Conservation (phyloP, 1,284 basidiomycete genomes). For the Cutaneotrichosporon curvatum region DNA sequence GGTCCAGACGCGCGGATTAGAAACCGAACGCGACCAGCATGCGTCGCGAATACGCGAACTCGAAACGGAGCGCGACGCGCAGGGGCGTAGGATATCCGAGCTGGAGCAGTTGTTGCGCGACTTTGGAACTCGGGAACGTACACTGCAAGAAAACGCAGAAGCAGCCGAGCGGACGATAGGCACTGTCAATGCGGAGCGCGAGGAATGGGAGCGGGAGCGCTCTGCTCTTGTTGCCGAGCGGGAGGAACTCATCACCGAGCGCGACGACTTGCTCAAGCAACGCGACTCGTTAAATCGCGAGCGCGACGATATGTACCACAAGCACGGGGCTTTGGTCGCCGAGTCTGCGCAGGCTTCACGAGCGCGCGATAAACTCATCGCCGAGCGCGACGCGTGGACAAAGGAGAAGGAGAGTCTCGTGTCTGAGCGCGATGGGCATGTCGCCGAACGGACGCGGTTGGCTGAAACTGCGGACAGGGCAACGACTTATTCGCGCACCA, state of each 20-base stretch:
- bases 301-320: background rate
- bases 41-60: constrained; percentile 2
- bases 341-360: background rate
- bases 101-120: constrained; percentile 40
- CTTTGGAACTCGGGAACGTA: constrained; percentile 33
- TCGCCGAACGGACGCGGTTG: constrained; percentile 1
- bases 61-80: constrained; percentile 18
- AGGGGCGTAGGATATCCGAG: constrained; percentile 24
- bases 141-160: constrained; percentile 29
- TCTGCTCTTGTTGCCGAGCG: constrained; percentile 2
- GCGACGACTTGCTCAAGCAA: background rate
- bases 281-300: background rate
- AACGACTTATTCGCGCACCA: background rate
- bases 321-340: background rate
- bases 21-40: constrained; percentile 7
- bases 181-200: constrained; percentile 54
- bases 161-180: constrained; percentile 17
- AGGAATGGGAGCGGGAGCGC: constrained; percentile 29
- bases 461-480: background rate
- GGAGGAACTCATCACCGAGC: constrained; percentile 12
- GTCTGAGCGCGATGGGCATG: constrained; percentile 2
- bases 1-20: constrained; percentile 5
- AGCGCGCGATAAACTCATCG: background rate
- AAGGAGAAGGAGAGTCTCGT: background rate
- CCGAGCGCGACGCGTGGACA: background rate